Conservation (phyloP, 805 yeast species). For the Candida ovalis region DNA sequence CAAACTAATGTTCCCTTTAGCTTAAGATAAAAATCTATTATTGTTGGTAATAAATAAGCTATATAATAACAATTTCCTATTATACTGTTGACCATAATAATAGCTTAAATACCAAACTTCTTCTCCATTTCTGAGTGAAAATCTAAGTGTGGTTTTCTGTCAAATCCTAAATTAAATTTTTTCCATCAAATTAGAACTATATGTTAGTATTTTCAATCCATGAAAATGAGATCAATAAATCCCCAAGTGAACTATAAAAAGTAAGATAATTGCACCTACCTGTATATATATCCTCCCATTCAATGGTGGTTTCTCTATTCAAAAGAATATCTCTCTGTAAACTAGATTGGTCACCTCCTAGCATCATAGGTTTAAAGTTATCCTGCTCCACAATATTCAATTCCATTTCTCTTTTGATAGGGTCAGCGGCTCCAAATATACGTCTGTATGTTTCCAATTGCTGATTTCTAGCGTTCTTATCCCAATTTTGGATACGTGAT, state of each 20-base stretch:
- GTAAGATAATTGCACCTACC: slow-evolving; percentile 28
- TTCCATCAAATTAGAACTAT: not conserved
- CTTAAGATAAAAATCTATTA: too few relatives aligned
- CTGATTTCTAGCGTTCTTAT: slow-evolving; percentile 62
- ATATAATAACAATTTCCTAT: too few relatives aligned
- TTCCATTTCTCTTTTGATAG: slow-evolving; percentile 90
- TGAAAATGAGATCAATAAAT: not conserved
- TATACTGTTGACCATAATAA: too few relatives aligned
- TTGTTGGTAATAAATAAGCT: too few relatives aligned
- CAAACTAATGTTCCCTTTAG: too few relatives aligned
- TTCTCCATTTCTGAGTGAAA: slow-evolving; percentile 75
- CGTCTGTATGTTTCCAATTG: slow-evolving; percentile 77
- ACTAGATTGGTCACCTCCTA: slow-evolving; percentile 62
- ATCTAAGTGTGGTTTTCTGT: slow-evolving; percentile 38
- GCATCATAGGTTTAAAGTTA: slow-evolving; percentile 61
- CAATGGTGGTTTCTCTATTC: slow-evolving; percentile 73
- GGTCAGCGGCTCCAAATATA: slow-evolving; percentile 89
- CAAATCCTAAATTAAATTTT: slow-evolving; percentile 34
- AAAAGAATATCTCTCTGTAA: slow-evolving; percentile 61
- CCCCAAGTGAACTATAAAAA: not conserved
- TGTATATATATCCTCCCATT: slow-evolving; percentile 91
- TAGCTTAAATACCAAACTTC: slow-evolving; percentile 53
- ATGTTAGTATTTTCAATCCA: not conserved
- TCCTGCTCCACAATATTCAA: slow-evolving; percentile 64
- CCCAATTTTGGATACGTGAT: slow-evolving; percentile 74